Evolutionary conservation across 163 green algal genomes (phyloP).

Genomic region (Volvox carteri): DNA sequence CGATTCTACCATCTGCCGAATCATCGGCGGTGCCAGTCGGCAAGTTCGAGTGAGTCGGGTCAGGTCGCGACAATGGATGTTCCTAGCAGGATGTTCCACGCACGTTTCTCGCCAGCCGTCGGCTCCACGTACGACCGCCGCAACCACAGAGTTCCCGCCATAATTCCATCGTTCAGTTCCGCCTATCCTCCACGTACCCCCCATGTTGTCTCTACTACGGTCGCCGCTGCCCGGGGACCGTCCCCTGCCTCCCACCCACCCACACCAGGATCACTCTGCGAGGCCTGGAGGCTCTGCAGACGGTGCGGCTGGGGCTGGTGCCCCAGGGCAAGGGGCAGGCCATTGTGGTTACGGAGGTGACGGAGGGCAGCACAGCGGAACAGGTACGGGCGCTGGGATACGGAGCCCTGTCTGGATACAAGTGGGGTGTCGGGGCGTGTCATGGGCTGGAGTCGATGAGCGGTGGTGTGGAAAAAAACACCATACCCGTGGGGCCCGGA

Average conservation of each 20-base stretch:
- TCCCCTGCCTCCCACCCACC: background rate
- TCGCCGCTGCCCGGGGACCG: background rate
- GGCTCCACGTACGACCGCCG: background rate
- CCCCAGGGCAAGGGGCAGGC: constrained; percentile 30
- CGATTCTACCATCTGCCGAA: background rate
- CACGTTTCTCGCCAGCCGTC: background rate
- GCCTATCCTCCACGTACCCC: background rate
- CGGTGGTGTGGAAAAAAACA: background rate
- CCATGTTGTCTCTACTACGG: background rate
- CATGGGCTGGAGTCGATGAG: background rate
- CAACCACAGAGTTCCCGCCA: background rate
- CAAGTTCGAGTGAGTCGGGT: constrained; percentile 37
- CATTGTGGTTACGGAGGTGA: constrained; percentile 48
- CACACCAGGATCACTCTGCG: constrained; percentile 28
- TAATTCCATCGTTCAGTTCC: background rate
- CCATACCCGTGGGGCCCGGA: background rate
- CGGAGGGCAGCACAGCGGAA: constrained; percentile 31
- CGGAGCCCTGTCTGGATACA: background rate
- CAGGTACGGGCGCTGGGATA: too few relatives aligned
- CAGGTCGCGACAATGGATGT: background rate
- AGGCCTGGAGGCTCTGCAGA: constrained; percentile 23
- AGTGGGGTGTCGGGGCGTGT: background rate
- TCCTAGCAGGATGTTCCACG: background rate
- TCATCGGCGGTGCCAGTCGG: background rate
- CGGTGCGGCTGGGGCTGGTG: constrained; percentile 38